Evolutionary conservation across 2,329 filamentous ascomycete genomes (phyloP), one percentile per base, ranked within the genome.

Genomic region (Aspergillus fumigatiaffinis): DNA sequence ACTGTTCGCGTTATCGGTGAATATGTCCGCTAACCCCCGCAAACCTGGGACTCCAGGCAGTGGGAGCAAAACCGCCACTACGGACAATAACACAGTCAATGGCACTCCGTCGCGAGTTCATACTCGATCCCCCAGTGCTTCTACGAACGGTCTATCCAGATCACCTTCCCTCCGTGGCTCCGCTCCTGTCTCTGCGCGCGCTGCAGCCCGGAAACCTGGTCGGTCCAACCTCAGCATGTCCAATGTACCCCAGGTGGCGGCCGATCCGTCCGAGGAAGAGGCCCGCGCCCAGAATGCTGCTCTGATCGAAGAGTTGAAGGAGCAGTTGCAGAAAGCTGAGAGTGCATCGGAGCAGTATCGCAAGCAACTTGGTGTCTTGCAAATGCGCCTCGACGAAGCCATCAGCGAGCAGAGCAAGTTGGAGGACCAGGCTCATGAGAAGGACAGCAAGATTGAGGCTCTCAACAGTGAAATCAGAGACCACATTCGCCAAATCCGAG

Each of bases 391-490:
- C 7, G 92, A 97, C 70, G 93, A 97, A 65, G 86, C 91, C 49
- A 77, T 89, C 57, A 84, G 85, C 64, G 92, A 97, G 73, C 92
- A 96, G 68, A 85, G 85, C 53, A 91, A 89, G 76, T 79, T 97
- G 38, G 94, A 99, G 73, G 93, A 97, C 72, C 87, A 86, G 62
- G 82, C 89, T 49, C 92, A 97, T 72, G 92, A 96, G 74, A 87
- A 86, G 68, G 92, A 94, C 60, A 90, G 93, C 73, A 87, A 88
- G 69, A 84, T 93, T 57, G 92, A 96, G 74, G 80, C 84, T 7
- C 80, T 97, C 54, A 86, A 87, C 69, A 92, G 90, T 67, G 91
- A 96, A 69, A 92, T 94, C 77, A 86, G 90, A 66, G 92, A 97
- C 65, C 82, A 88, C 55, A 85, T 87, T 29, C 85, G 92, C 62